A percentile compares a stretch with the other conserved stretches of the same genome.
Conservation (phyloP, 352 stramenopile species). For the Phytophthora colocasiae region DNA sequence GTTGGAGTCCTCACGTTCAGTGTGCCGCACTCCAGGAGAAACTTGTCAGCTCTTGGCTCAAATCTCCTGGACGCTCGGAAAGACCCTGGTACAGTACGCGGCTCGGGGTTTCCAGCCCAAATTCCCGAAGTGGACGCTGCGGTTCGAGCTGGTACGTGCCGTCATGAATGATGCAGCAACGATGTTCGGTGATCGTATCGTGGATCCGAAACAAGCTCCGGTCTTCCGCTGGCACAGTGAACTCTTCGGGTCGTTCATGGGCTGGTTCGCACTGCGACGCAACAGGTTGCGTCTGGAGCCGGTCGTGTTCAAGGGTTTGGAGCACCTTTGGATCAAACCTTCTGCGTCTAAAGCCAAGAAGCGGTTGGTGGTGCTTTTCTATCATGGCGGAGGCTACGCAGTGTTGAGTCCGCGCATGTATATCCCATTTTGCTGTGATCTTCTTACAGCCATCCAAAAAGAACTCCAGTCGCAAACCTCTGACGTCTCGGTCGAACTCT, state of each 20-base stretch:
- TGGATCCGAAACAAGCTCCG: slow-evolving; percentile 22
- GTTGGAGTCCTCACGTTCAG: slow-evolving; percentile 3
- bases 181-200: slow-evolving; percentile 34
- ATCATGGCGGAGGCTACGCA: slow-evolving; percentile 49
- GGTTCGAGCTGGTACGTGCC: slow-evolving; percentile 35
- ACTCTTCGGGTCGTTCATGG: slow-evolving; percentile 23
- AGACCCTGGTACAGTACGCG: slow-evolving; percentile 6
- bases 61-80: slow-evolving; percentile 1
- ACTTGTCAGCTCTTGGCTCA: neutral
- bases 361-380: slow-evolving; percentile 44
- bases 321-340: slow-evolving; percentile 44
- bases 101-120: slow-evolving; percentile 30
- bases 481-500: slow-evolving; percentile 21
- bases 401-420: slow-evolving; percentile 34
- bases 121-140: slow-evolving; percentile 46
- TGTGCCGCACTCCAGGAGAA: slow-evolving; percentile 21
- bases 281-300: slow-evolving; percentile 22
- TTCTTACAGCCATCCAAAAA: slow-evolving; percentile 20
- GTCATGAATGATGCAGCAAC: slow-evolving; percentile 28
- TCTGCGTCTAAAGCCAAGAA: slow-evolving; percentile 2
- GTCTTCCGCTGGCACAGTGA: slow-evolving; percentile 34
- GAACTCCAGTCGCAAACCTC: slow-evolving; percentile 5
- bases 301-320: slow-evolving; percentile 27
- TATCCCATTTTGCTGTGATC: slow-evolving; percentile 15
- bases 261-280: slow-evolving; percentile 18